A percentile compares a stretch with the other conserved stretches of the same genome.
Conservation (phyloP, 2,329 filamentous ascomycete species). For the Tolypocladium inflatum region DNA sequence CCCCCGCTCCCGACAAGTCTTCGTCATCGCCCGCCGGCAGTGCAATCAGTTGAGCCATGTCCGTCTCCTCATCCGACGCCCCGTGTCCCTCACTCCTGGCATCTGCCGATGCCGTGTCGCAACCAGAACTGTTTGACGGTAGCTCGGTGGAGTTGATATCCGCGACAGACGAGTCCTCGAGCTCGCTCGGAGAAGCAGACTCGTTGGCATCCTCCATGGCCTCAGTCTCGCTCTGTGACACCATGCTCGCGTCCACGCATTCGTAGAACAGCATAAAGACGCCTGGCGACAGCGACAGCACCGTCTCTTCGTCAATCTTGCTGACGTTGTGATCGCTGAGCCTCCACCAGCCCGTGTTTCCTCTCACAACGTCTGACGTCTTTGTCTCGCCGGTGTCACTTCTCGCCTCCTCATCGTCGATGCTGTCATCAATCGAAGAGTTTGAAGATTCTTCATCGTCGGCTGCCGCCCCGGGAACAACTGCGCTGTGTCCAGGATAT, state of each 20-base stretch:
- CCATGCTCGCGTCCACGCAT: constrained; percentile 45
- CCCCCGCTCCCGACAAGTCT: not conserved
- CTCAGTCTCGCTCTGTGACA: constrained; percentile 26
- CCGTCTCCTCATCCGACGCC: not conserved
- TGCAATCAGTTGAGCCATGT: not conserved
- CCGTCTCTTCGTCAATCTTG: constrained; percentile 61
- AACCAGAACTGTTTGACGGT: not conserved
- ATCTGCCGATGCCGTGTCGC: not conserved
- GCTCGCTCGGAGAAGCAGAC: not conserved
- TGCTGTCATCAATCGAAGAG: not conserved
- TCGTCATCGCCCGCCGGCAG: not conserved
- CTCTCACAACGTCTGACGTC: constrained; percentile 1
- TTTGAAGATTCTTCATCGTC: not conserved
- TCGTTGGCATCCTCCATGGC: constrained; percentile 10
- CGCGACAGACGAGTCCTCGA: not conserved
- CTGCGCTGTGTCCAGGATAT: constrained; percentile 34
- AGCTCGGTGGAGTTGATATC: constrained; percentile 2
- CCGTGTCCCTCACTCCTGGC: not conserved
- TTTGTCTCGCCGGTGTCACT: constrained; percentile 6
- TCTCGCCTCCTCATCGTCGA: constrained; percentile 2
- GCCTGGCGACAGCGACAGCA: constrained; percentile 61
- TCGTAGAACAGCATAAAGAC: constrained; percentile 99
- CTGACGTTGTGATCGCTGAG: constrained; percentile 83
- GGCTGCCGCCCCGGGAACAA: not conserved
- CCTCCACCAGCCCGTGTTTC: constrained; percentile 66